Conservation (phyloP, 495 filamentous ascomycete species). For the Symbiotaphrina buchneri region DNA sequence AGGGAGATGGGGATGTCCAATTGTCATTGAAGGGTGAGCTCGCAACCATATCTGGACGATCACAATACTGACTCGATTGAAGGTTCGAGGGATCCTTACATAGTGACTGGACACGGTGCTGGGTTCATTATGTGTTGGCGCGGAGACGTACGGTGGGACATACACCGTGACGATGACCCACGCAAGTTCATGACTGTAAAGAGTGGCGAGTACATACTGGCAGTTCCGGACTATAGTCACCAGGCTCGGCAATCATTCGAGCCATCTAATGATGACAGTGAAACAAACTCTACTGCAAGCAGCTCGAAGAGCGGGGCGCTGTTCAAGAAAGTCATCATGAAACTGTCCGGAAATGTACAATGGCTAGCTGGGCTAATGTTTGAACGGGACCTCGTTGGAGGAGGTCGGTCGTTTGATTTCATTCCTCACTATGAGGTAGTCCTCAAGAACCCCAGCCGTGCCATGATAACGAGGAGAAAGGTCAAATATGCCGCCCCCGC, state of each 20-base stretch:
- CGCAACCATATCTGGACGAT: background rate
- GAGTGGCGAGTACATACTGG: conserved; percentile 81
- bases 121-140: conserved; percentile 98
- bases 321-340: conserved; percentile 98
- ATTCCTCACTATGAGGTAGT: conserved; percentile 82
- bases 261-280: conserved; percentile 30
- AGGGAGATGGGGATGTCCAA: conserved; percentile 88
- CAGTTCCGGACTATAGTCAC: conserved; percentile 79
- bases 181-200: conserved; percentile 88
- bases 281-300: conserved; percentile 35
- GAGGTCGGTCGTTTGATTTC: conserved; percentile 62
- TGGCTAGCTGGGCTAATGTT: conserved; percentile 84
- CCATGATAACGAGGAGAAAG: too few relatives aligned
- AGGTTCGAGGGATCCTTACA: conserved; percentile 79
- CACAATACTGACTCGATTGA: conserved; percentile 1
- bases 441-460: conserved; percentile 53
- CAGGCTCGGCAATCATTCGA: conserved; percentile 45
- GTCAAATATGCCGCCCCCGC: too few relatives aligned
- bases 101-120: conserved; percentile 75
- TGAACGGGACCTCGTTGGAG: conserved; percentile 47
- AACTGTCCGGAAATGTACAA: conserved; percentile 81
- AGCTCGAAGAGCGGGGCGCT: conserved; percentile 49
- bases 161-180: conserved; percentile 63
- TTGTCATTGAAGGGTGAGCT: conserved; percentile 61
- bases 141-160: conserved; percentile 68